Percentiles rank a stretch among this genome's conserved stretches.
Evolutionary conservation across 2,329 filamentous ascomycete species (phyloP).

Genomic region (Monilinia laxa): DNA sequence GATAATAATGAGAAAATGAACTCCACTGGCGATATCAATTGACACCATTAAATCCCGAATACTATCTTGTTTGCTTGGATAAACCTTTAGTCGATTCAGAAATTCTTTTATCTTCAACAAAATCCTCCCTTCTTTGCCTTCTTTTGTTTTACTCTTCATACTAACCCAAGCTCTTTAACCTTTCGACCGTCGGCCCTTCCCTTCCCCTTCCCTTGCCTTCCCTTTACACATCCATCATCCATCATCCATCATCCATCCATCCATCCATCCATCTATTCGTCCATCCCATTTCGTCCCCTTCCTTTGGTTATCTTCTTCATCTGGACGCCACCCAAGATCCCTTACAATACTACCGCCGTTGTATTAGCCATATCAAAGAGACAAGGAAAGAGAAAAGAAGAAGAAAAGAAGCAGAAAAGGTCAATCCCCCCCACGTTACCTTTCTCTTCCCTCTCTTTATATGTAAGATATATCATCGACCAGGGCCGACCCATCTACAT

Average conservation of each 20-base stretch:
- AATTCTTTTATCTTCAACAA: conserved; percentile 24
- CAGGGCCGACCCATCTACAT: conserved; percentile 16
- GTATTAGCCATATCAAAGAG: neutral
- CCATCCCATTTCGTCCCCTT: neutral
- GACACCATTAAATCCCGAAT: conserved; percentile 15
- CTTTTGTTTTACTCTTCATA: neutral
- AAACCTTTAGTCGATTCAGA: conserved; percentile 3
- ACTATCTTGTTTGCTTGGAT: conserved; percentile 17
- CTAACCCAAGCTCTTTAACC: neutral
- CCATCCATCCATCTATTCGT: too few species aligned
- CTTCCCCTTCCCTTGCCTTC: neutral
- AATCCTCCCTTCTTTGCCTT: neutral
- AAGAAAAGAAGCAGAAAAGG: neutral
- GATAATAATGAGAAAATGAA: conserved; percentile 21
- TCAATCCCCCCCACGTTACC: conserved; percentile 1
- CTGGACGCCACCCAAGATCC: conserved; percentile 17
- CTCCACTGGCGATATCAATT: conserved; percentile 24
- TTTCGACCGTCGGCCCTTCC: neutral
- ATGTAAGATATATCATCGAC: conserved; percentile 13
- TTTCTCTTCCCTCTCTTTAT: conserved; percentile 2
- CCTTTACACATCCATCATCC: neutral
- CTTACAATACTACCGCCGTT: neutral
- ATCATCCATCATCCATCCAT: too few species aligned
- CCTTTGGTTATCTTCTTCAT: conserved; percentile 1
- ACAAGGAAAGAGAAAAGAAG: neutral